Conservation (phyloP, 2,329 filamentous ascomycete genomes). For the Waltergamsia citrina region DNA sequence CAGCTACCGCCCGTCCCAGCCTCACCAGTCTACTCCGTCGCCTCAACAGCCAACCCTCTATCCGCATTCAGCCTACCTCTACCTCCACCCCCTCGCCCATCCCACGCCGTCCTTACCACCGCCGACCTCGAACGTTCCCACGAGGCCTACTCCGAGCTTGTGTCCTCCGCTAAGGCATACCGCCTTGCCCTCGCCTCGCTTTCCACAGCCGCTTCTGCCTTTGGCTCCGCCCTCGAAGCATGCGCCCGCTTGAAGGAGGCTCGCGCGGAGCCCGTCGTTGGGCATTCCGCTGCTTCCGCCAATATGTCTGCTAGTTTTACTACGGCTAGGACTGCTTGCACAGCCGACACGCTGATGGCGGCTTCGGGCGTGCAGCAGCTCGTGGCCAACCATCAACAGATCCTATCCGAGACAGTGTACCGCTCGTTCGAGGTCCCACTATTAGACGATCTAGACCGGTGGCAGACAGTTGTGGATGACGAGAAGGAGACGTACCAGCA, state of each 20-base stretch:
- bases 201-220: slow-evolving; percentile 51
- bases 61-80: slow-evolving; percentile 50
- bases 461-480: slow-evolving; percentile 53
- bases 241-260: slow-evolving; percentile 62
- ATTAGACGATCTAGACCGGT: slow-evolving; percentile 59
- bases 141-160: slow-evolving; percentile 50
- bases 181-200: slow-evolving; percentile 51
- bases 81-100: slow-evolving; percentile 49
- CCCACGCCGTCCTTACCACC: slow-evolving; percentile 51
- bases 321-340: slow-evolving; percentile 41
- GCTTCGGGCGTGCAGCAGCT: slow-evolving; percentile 58
- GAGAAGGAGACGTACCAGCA: slow-evolving; percentile 52
- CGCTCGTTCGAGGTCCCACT: slow-evolving; percentile 59
- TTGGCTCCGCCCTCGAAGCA: slow-evolving; percentile 55
- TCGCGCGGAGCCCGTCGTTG: slow-evolving; percentile 47
- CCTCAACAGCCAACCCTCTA: slow-evolving; percentile 51
- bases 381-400: slow-evolving; percentile 61
- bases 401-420: slow-evolving; percentile 60
- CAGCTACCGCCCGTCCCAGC: slow-evolving; percentile 49
- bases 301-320: slow-evolving; percentile 38
- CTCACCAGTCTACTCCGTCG: slow-evolving; percentile 55
- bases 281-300: slow-evolving; percentile 15
- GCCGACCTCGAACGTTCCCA: slow-evolving; percentile 55
- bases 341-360: slow-evolving; percentile 52
- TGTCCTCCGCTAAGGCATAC: slow-evolving; percentile 54